A percentile compares a stretch with the other conserved stretches of the same genome.
Conservation (phyloP, 805 yeast species). For the Yarrowia hollandica region DNA sequence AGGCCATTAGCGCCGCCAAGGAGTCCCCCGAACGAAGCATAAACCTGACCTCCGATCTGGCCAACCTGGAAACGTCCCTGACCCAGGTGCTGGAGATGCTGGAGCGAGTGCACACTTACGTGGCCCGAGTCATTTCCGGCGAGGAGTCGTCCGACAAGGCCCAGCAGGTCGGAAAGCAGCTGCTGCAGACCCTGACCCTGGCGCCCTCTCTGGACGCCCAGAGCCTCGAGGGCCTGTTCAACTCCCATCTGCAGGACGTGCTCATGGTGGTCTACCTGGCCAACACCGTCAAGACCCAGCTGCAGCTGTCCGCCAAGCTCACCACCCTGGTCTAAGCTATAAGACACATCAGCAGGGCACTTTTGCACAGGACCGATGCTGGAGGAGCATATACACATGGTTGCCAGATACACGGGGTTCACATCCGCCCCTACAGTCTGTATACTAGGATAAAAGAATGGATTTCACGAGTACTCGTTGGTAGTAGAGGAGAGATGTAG, state of each 20-base stretch:
- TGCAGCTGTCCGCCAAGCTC: slow-evolving; percentile 73
- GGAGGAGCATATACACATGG: background rate
- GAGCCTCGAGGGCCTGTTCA: slow-evolving; percentile 60
- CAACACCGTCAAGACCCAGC: slow-evolving; percentile 79
- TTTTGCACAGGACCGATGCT: background rate
- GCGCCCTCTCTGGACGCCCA: slow-evolving; percentile 47
- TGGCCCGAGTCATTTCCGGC: slow-evolving; percentile 35
- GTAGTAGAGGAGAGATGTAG: background rate
- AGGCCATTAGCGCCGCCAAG: slow-evolving; percentile 42
- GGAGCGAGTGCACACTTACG: slow-evolving; percentile 44
- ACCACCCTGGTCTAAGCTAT: slow-evolving; percentile 56
- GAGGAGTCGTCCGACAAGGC: slow-evolving; percentile 37
- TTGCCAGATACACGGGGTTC: too few species aligned
- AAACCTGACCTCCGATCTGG: slow-evolving; percentile 40
- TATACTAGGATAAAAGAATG: slow-evolving; percentile 6
- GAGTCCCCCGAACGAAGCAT: slow-evolving; percentile 40
- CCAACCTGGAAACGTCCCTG: slow-evolving; percentile 41
- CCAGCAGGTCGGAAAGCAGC: slow-evolving; percentile 60
- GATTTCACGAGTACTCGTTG: background rate
- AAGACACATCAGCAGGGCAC: background rate
- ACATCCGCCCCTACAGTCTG: too few species aligned
- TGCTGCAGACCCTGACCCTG: slow-evolving; percentile 50
- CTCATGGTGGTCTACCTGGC: slow-evolving; percentile 80
- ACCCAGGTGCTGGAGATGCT: slow-evolving; percentile 44
- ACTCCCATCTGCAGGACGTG: slow-evolving; percentile 74